Conservation (phyloP, 1,139 yeast genomes). For the Hansenula lynferdii region DNA sequence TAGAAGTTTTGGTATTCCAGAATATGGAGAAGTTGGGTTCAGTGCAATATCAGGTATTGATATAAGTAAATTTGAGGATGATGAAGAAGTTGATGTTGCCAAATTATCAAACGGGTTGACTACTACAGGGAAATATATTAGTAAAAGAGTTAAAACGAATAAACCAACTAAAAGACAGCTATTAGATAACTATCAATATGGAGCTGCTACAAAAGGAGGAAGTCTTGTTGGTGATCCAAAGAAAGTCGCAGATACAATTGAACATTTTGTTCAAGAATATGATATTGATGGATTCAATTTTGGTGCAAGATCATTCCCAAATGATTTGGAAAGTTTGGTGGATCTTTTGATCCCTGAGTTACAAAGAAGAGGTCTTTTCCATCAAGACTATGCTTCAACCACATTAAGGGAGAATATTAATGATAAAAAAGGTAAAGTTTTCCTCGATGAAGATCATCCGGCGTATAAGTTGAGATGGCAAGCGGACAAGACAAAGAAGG, state of each 20-base stretch:
- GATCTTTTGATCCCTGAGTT: conserved; percentile 26
- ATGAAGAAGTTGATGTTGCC: conserved; percentile 23
- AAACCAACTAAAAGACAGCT: neutral
- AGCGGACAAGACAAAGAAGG: conserved; percentile 4
- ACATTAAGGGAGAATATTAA: conserved; percentile 21
- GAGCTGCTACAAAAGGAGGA: conserved; percentile 6
- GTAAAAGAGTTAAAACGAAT: conserved; percentile 15
- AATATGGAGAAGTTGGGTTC: conserved; percentile 27
- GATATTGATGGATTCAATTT: conserved; percentile 30
- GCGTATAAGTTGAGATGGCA: conserved; percentile 33
- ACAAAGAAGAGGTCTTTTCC: conserved; percentile 23
- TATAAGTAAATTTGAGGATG: conserved; percentile 26
- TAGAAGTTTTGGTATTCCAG: conserved; percentile 25
- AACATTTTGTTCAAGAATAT: conserved; percentile 24
- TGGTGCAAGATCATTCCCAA: conserved; percentile 23
- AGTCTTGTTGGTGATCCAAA: conserved; percentile 21
- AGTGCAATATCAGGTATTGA: conserved; percentile 26
- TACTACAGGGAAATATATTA: no score
- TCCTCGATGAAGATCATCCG: conserved; percentile 24
- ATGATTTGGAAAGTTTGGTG: conserved; percentile 25
- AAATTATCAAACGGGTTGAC: no score
- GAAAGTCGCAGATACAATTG: conserved; percentile 26
- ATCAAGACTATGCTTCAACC: conserved; percentile 23
- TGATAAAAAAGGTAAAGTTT: conserved; percentile 22
- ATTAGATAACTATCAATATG: conserved; percentile 7